Percentiles rank a stretch among this genome's conserved stretches.
Conservation (phyloP, 768 basidiomycete species). For the Tulasnella sp. region DNA sequence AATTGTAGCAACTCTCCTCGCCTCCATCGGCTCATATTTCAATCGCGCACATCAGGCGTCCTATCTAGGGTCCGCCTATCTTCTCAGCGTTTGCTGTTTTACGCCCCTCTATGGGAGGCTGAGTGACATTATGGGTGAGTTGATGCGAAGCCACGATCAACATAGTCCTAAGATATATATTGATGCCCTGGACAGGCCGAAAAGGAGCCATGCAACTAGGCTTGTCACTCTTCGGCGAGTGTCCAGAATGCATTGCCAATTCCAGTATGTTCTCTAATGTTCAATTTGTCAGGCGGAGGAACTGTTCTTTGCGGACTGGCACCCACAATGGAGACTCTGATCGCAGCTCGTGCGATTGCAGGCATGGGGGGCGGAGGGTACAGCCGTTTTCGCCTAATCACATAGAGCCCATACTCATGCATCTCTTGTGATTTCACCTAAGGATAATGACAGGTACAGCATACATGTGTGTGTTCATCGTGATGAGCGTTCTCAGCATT, state of each 20-base stretch:
- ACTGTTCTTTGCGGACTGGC: slow-evolving; percentile 81
- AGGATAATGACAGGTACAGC: slow-evolving; percentile 72
- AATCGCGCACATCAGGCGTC: slow-evolving; percentile 56
- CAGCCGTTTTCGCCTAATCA: slow-evolving; percentile 28
- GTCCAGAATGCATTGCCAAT: too few species aligned
- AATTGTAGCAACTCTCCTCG: slow-evolving; percentile 74
- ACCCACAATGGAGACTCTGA: slow-evolving; percentile 71
- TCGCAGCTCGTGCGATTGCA: slow-evolving; percentile 70
- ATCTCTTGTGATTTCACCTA: slow-evolving; percentile 9
- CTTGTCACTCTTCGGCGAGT: slow-evolving; percentile 66
- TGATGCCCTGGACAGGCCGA: slow-evolving; percentile 29
- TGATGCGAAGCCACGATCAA: slow-evolving; percentile 23
- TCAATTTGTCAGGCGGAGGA: slow-evolving; percentile 34
- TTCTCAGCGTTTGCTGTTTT: slow-evolving; percentile 82
- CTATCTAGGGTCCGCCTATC: slow-evolving; percentile 81
- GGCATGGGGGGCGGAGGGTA: slow-evolving; percentile 90
- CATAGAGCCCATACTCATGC: not conserved
- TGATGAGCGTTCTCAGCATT: too few species aligned
- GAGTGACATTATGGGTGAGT: slow-evolving; percentile 67
- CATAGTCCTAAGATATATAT: slow-evolving; percentile 25
- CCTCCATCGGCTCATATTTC: slow-evolving; percentile 79
- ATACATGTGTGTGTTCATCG: too few species aligned
- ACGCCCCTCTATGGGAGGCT: slow-evolving; percentile 84
- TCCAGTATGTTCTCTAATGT: too few species aligned
- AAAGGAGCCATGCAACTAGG: slow-evolving; percentile 82